These are phyloP conservation scores for Hirsutella thompsonii DNA, from an alignment of 2,329 filamentous ascomycete species.

Conservation along the genomic window DNA sequence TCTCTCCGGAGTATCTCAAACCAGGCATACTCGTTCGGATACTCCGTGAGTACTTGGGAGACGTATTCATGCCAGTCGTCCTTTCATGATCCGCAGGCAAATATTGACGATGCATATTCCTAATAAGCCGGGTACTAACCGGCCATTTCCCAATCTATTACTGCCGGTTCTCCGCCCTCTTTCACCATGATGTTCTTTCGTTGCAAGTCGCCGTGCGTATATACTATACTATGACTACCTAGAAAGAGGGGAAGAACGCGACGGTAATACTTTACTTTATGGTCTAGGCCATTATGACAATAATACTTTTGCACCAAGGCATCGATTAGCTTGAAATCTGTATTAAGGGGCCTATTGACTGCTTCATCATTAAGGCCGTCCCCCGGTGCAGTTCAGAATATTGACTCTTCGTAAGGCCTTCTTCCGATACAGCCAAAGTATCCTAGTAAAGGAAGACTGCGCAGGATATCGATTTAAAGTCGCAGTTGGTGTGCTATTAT, in stretches of 20 bases:
- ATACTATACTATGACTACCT: background rate
- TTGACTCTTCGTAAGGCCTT: slow-evolving; percentile 6
- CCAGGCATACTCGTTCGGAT: slow-evolving; percentile 9
- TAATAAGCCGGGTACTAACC: slow-evolving; percentile 12
- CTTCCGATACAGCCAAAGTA: slow-evolving; percentile 8
- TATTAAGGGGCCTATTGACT: background rate
- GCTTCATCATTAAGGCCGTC: slow-evolving; percentile 5
- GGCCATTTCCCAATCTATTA: slow-evolving; percentile 9
- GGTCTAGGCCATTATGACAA: background rate
- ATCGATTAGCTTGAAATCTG: background rate
- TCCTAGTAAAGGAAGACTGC: slow-evolving; percentile 3
- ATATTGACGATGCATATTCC: slow-evolving; percentile 8
- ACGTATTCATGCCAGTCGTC: slow-evolving; percentile 12
- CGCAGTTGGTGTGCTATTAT: slow-evolving; percentile 2
- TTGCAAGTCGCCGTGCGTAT: slow-evolving; percentile 2
- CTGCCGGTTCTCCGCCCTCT: background rate
- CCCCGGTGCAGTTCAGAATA: slow-evolving; percentile 6
- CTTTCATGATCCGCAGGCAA: slow-evolving; percentile 5
- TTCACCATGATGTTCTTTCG: background rate
- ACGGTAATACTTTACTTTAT: slow-evolving; percentile 6
- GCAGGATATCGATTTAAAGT: background rate
- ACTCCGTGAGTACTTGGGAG: slow-evolving; percentile 7
- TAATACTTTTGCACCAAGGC: background rate
- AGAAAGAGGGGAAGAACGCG: slow-evolving; percentile 18
- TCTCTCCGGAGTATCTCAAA: slow-evolving; percentile 7